Evolutionary conservation across 1,284 basidiomycete species (phyloP).

Genomic region (Quambalaria eucalypti): DNA sequence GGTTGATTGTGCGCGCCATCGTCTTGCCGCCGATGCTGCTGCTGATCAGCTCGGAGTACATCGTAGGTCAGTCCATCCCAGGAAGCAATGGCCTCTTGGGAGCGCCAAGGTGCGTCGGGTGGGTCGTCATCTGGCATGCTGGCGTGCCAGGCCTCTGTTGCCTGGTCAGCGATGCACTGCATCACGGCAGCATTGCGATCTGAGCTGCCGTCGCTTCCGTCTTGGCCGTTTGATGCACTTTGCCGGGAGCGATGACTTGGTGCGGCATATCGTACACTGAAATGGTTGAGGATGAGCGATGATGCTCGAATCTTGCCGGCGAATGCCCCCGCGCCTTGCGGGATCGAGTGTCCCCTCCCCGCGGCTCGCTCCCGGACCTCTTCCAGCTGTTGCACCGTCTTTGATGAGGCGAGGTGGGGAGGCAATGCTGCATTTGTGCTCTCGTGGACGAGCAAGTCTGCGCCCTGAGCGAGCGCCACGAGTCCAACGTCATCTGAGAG

Average conservation of each 20-base stretch:
- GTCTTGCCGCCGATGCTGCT: background rate
- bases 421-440: conserved; percentile 41
- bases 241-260: conserved; percentile 8
- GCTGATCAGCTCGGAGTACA: conserved; percentile 1
- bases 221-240: background rate
- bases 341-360: conserved; percentile 36
- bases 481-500: conserved; percentile 14
- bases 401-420: conserved; percentile 14
- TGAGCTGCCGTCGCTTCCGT: background rate
- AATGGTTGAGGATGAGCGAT: conserved; percentile 39
- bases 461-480: conserved; percentile 12
- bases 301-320: conserved; percentile 26
- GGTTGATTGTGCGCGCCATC: too few species aligned
- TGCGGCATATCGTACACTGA: conserved; percentile 31
- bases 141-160: conserved; percentile 24
- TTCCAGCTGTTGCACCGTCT: conserved; percentile 17
- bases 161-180: conserved; percentile 30
- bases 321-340: conserved; percentile 36
- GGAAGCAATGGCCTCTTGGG: conserved; percentile 7
- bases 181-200: conserved; percentile 11
- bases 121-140: conserved; percentile 1
- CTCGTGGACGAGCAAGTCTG: conserved; percentile 42
- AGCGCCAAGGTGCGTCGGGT: background rate
- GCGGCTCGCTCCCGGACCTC: conserved; percentile 21
- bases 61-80: conserved; percentile 10